A percentile compares a stretch with the other conserved stretches of the same genome.
phyloP scores from a whole-genome alignment of 441 rosid genomes.

The Aleurites moluccanus region DNA sequence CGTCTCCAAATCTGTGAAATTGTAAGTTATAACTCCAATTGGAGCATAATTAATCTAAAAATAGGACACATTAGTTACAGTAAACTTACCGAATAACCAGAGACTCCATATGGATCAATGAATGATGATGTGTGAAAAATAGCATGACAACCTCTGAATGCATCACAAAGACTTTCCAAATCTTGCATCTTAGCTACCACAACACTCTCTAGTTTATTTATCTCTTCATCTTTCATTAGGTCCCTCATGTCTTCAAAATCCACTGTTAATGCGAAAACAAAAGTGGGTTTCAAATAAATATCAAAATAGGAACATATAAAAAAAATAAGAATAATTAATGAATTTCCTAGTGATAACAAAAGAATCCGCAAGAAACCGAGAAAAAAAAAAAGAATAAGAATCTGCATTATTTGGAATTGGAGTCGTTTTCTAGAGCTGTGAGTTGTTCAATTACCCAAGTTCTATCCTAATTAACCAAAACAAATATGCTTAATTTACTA shows the following conservation, averaged over 20 bases:
- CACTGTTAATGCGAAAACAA: slow-evolving; percentile 14
- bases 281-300: not conserved
- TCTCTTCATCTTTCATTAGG: slow-evolving; percentile 25
- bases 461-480: too few relatives aligned
- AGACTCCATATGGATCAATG: slow-evolving; percentile 41
- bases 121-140: slow-evolving; percentile 46
- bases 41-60: too few relatives aligned
- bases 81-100: slow-evolving; percentile 39
- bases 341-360: not conserved
- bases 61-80: not conserved
- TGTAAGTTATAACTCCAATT: too few relatives aligned
- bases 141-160: slow-evolving; percentile 45
- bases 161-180: slow-evolving; percentile 32
- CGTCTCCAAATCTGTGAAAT: too few relatives aligned
- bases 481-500: too few relatives aligned
- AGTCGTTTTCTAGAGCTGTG: too few relatives aligned
- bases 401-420: too few relatives aligned
- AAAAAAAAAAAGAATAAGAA: too few relatives aligned
- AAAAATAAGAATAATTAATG: too few relatives aligned
- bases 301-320: not conserved
- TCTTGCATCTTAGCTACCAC: slow-evolving; percentile 37
- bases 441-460: too few relatives aligned
- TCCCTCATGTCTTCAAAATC: slow-evolving; percentile 32
- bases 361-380: not conserved
- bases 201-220: slow-evolving; percentile 32